phyloP scores from a whole-genome alignment of 2,329 filamentous ascomycete species.

The Ascochyta lentis region DNA sequence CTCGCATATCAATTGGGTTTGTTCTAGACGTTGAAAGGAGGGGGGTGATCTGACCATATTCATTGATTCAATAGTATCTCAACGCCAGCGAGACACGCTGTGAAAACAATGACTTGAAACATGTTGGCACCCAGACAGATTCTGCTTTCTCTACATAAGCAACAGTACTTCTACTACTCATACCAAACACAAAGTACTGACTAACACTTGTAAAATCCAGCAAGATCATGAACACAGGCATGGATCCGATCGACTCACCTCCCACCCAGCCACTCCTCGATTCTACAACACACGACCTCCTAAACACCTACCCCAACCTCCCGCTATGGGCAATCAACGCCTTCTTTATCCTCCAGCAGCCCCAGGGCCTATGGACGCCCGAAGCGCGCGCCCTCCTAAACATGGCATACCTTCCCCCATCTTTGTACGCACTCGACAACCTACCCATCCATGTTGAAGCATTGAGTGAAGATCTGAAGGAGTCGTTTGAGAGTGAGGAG shows the following conservation, averaged over 20 bases:
- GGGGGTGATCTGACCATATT: background rate
- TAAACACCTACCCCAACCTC: background rate
- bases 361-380: background rate
- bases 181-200: background rate
- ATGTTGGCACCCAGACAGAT: background rate
- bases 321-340: background rate
- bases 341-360: background rate
- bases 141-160: background rate
- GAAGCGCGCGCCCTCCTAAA: conserved; percentile 8
- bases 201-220: background rate
- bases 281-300: background rate
- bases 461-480: background rate
- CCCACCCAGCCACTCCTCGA: background rate
- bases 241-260: background rate
- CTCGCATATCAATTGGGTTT: too few relatives aligned
- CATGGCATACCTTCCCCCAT: background rate
- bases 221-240: background rate
- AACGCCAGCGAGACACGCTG: background rate
- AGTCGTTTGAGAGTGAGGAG: background rate
- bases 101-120: background rate
- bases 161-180: background rate
- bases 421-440: background rate
- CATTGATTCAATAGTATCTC: background rate
- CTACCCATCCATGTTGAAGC: background rate
- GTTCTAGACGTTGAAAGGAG: background rate